Base-by-base conservation (phyloP, 768 basidiomycete genomes). In the Phylloporus rhodoxanthus region DNA sequence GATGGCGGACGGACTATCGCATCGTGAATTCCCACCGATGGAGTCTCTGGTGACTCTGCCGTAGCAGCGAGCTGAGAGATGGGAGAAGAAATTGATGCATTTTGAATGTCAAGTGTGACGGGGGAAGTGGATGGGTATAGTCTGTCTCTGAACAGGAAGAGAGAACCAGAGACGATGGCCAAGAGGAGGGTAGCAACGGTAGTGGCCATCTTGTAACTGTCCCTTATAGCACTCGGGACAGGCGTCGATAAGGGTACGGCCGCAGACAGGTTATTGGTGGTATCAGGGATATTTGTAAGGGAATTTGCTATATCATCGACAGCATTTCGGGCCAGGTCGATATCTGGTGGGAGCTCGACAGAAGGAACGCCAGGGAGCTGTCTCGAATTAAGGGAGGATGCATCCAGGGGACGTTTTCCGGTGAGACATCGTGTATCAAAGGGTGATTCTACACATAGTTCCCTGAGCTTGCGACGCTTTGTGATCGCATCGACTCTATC, bases 281-380 rank as follows among this genome's bases (percentile, higher is more conserved):
- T 54, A 55, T 65, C 53, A 7, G 52, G 40, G 26, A 54, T 53
- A 49, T 53, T 44, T 33, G 55, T 47, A 14, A 54, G 25, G n/a
- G 60, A 21, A 8, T 63, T 56, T 19, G 50, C 43, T 1, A 55
- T 48, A 26, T 58, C 51, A 9, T 60, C 48, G 23, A 30, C 49
- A 26, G 26, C 53, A 14, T 46, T 49, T 33, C 42, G 36, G 40
- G 43, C 49, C 9, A 50, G 43, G 40, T 57, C 52, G 21, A 56
- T 45, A 30, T 62, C 57, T 30, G 68, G 68, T 15, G 67, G 64
- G 8, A 52, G 53, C 7, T 72, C 63, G 2, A 59, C 70, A 2
- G 66, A 64, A 6, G 76, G 76, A 1, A 78, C 78, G 3, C 79
- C 81, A 47, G 86, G 84, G 2, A 87, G 69, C 19, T 87, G 72